phyloP scores from a whole-genome alignment of 2,329 filamentous ascomycete species.

The Sclerotinia glacialis region DNA sequence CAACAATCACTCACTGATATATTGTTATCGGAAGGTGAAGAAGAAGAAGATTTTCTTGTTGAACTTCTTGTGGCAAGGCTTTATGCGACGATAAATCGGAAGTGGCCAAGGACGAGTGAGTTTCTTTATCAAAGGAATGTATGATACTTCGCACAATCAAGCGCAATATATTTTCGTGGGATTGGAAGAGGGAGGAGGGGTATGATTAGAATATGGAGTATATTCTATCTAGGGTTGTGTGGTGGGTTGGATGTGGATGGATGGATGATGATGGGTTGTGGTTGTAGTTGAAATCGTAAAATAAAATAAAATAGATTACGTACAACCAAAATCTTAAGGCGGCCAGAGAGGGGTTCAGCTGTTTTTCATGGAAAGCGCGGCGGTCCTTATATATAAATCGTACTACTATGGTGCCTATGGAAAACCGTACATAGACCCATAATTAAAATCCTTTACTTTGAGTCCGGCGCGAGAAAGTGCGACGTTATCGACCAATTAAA shows the following conservation, averaged over 20 bases:
- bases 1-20: slow-evolving; percentile 4
- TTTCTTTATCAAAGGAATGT: slow-evolving; percentile 22
- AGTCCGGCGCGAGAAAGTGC: slow-evolving; percentile 7
- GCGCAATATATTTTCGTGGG: not conserved
- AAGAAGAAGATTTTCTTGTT: not conserved
- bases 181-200: not conserved
- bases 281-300: slow-evolving; percentile 18
- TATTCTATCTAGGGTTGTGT: not conserved
- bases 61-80: slow-evolving; percentile 6
- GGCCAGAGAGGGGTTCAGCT: slow-evolving; percentile 3
- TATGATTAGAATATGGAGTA: slow-evolving; percentile 1
- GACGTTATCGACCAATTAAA: slow-evolving; percentile 14
- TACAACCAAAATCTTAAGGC: slow-evolving; percentile 19
- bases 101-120: not conserved
- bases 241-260: not conserved
- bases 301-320: slow-evolving; percentile 18
- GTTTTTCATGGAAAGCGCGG: not conserved
- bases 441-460: slow-evolving; percentile 18
- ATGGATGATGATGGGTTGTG: too few relatives aligned
- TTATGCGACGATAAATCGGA: not conserved
- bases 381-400: slow-evolving; percentile 13
- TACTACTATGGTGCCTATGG: not conserved
- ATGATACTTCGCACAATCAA: slow-evolving; percentile 12
- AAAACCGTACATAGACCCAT: not conserved
- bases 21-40: slow-evolving; percentile 1